A percentile compares a stretch with the other conserved stretches of the same genome.
phyloP scores from a whole-genome alignment of 495 filamentous ascomycete genomes.

The Hypoxylon fuscum region DNA sequence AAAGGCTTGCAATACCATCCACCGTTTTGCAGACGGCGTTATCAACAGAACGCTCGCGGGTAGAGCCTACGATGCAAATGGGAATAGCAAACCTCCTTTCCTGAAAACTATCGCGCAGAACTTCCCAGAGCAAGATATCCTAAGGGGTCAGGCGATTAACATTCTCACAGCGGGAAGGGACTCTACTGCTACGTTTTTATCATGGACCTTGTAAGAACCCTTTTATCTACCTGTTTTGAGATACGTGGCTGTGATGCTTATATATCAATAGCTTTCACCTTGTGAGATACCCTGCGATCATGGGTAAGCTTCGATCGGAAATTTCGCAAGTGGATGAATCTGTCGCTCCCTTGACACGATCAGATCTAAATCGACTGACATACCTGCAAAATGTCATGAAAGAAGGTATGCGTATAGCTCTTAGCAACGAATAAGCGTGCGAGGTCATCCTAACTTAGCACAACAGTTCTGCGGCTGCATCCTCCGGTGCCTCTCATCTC shows the following conservation, averaged over 20 bases:
- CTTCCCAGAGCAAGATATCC: conserved; percentile 23
- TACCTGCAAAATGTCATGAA: conserved; percentile 31
- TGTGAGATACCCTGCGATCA: conserved; percentile 42
- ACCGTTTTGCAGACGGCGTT: conserved; percentile 46
- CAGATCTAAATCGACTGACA: conserved; percentile 20
- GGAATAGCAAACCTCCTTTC: conserved; percentile 24
- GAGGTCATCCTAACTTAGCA: conserved; percentile 64
- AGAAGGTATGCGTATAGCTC: conserved; percentile 16
- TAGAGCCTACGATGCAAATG: conserved; percentile 1
- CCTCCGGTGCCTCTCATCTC: conserved; percentile 65
- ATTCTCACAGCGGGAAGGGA: conserved; percentile 50
- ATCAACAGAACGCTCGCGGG: conserved; percentile 35
- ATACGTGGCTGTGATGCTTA: not conserved
- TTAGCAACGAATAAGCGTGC: conserved; percentile 41
- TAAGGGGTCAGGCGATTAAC: conserved; percentile 46
- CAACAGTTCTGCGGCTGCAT: conserved; percentile 63
- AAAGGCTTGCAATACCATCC: conserved; percentile 45
- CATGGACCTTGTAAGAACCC: conserved; percentile 48
- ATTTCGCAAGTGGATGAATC: conserved; percentile 36
- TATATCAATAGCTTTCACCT: conserved; percentile 41
- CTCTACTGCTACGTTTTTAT: conserved; percentile 52
- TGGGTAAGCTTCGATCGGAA: conserved; percentile 46
- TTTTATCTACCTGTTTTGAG: not conserved
- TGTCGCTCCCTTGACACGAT: conserved; percentile 17
- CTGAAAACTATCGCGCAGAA: conserved; percentile 29